Evolutionary conservation across 306 rosid genomes (phyloP).

Genomic region (Bauhinia variegata): DNA sequence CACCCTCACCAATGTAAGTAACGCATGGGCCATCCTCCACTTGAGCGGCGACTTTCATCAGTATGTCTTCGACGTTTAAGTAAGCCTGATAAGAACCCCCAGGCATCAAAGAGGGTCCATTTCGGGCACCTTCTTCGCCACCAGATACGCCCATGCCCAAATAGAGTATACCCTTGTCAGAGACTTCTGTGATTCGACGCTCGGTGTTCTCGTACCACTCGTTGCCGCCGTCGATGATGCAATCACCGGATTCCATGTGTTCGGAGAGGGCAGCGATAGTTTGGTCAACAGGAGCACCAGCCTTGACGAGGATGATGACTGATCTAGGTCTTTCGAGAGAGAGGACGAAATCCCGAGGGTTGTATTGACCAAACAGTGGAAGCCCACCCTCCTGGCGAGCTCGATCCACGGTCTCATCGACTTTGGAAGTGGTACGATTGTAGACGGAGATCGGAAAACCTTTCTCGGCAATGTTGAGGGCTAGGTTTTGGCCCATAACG

Average conservation of each 20-base stretch:
- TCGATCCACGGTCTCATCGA: conserved; percentile 83
- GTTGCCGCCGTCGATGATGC: conserved; percentile 90
- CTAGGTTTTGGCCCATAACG: conserved; percentile 97
- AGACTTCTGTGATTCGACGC: conserved; percentile 59
- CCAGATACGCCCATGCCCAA: conserved; percentile 96
- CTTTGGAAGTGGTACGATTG: conserved; percentile 85
- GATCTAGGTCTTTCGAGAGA: conserved; percentile 89
- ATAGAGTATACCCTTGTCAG: conserved; percentile 57
- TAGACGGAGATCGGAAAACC: conserved; percentile 97
- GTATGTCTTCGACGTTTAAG: conserved; percentile 64
- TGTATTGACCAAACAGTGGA: conserved; percentile 71
- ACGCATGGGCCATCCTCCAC: conserved; percentile 95
- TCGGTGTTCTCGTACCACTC: conserved; percentile 95
- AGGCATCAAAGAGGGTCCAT: conserved; percentile 93
- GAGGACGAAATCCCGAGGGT: conserved; percentile 78
- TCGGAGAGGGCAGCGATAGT: conserved; percentile 77
- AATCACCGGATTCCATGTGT: conserved; percentile 82
- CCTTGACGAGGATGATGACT: conserved; percentile 91
- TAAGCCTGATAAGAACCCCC: conserved; percentile 78
- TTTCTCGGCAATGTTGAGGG: conserved; percentile 92
- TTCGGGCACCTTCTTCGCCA: conserved; percentile 89
- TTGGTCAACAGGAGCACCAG: conserved; percentile 88
- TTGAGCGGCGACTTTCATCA: conserved; percentile 79
- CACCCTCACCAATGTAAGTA: conserved; percentile 86
- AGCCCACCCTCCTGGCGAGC: conserved; percentile 73